These are phyloP conservation scores for Cryptococcus maquisensis DNA, from an alignment of 1,284 basidiomycete genomes.

Conservation along the genomic window DNA sequence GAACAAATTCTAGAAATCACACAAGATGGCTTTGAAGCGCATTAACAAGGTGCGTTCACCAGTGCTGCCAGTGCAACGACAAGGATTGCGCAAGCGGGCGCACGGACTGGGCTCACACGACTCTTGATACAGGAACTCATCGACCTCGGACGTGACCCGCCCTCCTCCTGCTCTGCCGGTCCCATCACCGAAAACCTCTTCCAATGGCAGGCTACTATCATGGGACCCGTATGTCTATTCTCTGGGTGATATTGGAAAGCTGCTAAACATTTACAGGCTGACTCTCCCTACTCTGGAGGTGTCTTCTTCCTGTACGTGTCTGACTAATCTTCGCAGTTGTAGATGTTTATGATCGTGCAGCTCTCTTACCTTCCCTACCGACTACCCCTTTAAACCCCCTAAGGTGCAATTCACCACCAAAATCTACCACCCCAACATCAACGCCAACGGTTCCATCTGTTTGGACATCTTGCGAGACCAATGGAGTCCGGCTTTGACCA, in stretches of 20 bases:
- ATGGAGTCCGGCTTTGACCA: constrained; percentile 97
- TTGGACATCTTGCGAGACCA: constrained; percentile 95
- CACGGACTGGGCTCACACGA: constrained; percentile 22
- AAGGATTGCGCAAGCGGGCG: neutral
- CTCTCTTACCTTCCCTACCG: constrained; percentile 54
- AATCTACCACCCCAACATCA: constrained; percentile 59
- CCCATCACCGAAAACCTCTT: constrained; percentile 88
- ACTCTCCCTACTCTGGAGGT: constrained; percentile 92
- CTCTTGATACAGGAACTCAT: constrained; percentile 71
- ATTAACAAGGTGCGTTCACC: constrained; percentile 82
- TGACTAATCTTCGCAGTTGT: neutral
- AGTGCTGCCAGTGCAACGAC: too few relatives aligned
- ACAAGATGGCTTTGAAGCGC: constrained; percentile 87
- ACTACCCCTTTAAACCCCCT: constrained; percentile 98
- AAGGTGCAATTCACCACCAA: constrained; percentile 98
- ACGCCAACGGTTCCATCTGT: constrained; percentile 87
- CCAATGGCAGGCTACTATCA: constrained; percentile 96
- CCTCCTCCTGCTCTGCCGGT: constrained; percentile 93
- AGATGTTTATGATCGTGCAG: constrained; percentile 11
- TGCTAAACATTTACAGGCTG: constrained; percentile 57
- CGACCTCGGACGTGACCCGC: constrained; percentile 95
- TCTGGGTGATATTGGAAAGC: neutral
- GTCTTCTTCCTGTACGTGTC: constrained; percentile 79
- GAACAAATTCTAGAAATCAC: neutral
- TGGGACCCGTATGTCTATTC: constrained; percentile 74